These are phyloP conservation scores for Calonectria crousiana DNA, from an alignment of 2,329 filamentous ascomycete genomes.

Conservation along the genomic window DNA sequence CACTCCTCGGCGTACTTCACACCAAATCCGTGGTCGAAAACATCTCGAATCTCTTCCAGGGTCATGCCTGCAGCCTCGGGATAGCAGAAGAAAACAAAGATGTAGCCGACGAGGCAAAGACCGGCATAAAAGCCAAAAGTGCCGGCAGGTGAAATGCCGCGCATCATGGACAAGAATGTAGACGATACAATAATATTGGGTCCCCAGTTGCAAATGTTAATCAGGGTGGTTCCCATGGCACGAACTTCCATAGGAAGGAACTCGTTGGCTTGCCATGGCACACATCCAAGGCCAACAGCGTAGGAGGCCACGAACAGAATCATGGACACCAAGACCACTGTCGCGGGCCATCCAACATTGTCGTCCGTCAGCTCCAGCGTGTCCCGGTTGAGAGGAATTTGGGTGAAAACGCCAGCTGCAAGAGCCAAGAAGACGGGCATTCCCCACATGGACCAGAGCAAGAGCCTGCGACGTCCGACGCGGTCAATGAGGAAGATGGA, in stretches of 20 bases:
- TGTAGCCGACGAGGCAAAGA: conserved; percentile 23
- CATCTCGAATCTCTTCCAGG: conserved; percentile 61
- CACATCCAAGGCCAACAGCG: conserved; percentile 35
- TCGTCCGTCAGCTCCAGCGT: conserved; percentile 27
- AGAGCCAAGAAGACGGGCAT: conserved; percentile 32
- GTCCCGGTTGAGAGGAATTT: conserved; percentile 28
- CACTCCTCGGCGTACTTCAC: conserved; percentile 44
- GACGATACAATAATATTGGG: conserved; percentile 48
- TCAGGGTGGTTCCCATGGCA: conserved; percentile 59
- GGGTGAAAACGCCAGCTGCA: conserved; percentile 26
- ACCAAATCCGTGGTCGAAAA: conserved; percentile 61
- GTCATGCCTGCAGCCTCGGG: conserved; percentile 65
- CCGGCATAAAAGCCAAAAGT: conserved; percentile 34
- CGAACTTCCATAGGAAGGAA: conserved; percentile 54
- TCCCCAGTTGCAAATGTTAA: conserved; percentile 57
- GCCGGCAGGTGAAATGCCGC: conserved; percentile 30
- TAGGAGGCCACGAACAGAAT: conserved; percentile 42
- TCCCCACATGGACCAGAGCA: conserved; percentile 36
- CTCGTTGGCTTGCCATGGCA: conserved; percentile 40
- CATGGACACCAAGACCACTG: conserved; percentile 31
- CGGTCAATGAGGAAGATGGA: conserved; percentile 35
- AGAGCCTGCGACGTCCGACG: conserved; percentile 27
- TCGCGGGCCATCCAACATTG: conserved; percentile 29
- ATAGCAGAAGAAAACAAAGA: conserved; percentile 59
- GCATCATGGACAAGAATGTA: conserved; percentile 35